Conservation (phyloP, 371 early-diverging fungal species). For the Racocetra persica region DNA sequence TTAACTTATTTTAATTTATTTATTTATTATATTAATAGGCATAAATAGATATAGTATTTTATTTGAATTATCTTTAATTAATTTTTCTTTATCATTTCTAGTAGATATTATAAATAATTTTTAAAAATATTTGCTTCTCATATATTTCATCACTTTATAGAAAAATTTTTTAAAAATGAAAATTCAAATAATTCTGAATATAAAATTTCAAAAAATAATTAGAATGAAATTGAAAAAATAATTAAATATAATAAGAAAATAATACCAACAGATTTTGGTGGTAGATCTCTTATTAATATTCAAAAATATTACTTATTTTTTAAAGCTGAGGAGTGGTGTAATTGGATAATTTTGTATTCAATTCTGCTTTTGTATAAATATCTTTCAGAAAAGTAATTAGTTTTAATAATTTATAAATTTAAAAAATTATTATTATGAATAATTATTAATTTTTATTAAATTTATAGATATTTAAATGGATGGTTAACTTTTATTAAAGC, state of each 20-base stretch:
- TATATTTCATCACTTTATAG: neutral
- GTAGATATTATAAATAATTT: constrained; percentile 16
- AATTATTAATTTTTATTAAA: neutral
- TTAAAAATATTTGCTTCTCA: constrained; percentile 4
- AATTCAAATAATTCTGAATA: neutral
- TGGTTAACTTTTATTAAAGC: neutral
- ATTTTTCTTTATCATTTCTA: neutral
- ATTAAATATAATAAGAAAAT: neutral
- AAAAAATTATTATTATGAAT: neutral
- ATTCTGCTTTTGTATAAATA: neutral
- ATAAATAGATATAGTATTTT: neutral
- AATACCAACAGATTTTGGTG: constrained; percentile 10
- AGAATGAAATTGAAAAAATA: neutral
- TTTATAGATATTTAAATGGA: constrained; percentile 1
- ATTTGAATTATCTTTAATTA: neutral
- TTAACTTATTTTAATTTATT: neutral
- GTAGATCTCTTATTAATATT: neutral
- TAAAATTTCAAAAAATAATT: neutral
- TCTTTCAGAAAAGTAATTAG: neutral
- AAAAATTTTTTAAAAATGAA: neutral
- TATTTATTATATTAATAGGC: neutral
- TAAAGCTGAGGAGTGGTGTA: neutral
- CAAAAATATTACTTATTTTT: neutral
- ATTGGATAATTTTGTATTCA: constrained; percentile 23
- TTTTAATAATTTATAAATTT: neutral